Evolutionary conservation across 2,329 filamentous ascomycete genomes (phyloP), one percentile per base, ranked within the genome.

Genomic region (Elsinoe ampelina): DNA sequence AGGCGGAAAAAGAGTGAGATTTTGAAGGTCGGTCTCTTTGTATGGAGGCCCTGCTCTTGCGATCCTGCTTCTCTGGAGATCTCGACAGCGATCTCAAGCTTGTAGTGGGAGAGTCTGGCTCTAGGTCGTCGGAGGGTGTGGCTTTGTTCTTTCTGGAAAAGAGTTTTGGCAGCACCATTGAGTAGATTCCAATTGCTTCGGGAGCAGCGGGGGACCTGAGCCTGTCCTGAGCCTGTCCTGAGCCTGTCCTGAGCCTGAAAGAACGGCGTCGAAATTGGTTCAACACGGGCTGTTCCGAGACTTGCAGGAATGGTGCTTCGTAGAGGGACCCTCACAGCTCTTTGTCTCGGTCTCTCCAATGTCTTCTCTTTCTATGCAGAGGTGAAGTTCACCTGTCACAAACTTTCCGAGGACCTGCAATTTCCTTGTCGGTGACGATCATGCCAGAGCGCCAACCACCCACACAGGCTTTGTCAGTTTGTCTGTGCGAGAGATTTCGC

Each of bases 121-220:
- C 36, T 13, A 38, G 22, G 35, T 57, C 42, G 26, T 15, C 43
- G n/a, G 58, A 19, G 20, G 61, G 52, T n/a, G 52, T 61, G 38
- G 59, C 59, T 62, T 61, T 60, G 41, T 45, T 52, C 60, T 62
- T 62, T 45, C 60, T 55, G 55, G 57, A 55, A 58, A 63, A 63
- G 41, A 63, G 45, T 58, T 58, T 58, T 48, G 56, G 56, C 36
- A 58, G 38, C 45, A 52, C 56, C 56, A 58, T 58, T 54, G 56
- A 58, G 42, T 41, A 20, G 36, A 12, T n/a, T n/a, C n/a, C n/a
- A n/a, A n/a, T 56, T 34, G 32, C 38, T 35, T 19, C 19, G 52
- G 52, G 38, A 39, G 41, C 48, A 38, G 36, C 50, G 22, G 47
- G 47, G 47, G 34, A 34, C 34, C 47, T 34, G 47, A 30, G 26